A percentile compares a stretch with the other conserved stretches of the same genome.
phyloP scores from a whole-genome alignment of 495 filamentous ascomycete species.

The Aspergillus baeticus region DNA sequence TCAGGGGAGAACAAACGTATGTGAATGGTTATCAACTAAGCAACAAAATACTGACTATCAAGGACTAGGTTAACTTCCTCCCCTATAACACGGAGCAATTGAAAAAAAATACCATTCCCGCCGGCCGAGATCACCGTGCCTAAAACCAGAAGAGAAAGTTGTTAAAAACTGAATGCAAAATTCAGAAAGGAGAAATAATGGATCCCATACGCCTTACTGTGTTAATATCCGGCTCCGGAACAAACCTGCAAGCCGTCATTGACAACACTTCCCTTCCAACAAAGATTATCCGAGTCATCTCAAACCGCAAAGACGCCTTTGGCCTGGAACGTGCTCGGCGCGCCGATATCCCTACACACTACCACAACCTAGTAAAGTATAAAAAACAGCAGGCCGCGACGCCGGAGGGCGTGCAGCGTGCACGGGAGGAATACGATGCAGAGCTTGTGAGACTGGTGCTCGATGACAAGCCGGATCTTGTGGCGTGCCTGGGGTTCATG shows the following conservation, averaged over 20 bases:
- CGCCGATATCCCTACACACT: constrained; percentile 73
- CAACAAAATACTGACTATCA: not conserved
- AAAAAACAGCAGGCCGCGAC: constrained; percentile 50
- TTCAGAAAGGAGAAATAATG: constrained; percentile 25
- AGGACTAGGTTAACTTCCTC: not conserved
- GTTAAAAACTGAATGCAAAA: not conserved
- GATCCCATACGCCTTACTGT: constrained; percentile 52
- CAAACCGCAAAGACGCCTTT: constrained; percentile 77
- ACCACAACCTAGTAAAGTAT: constrained; percentile 81
- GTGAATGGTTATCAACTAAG: not conserved
- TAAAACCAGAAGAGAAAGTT: not conserved
- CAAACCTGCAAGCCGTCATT: constrained; percentile 90
- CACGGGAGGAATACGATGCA: constrained; percentile 72
- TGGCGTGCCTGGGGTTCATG: constrained; percentile 58
- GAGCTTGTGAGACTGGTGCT: constrained; percentile 74
- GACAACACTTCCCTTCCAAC: constrained; percentile 66
- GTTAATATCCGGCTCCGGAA: constrained; percentile 77
- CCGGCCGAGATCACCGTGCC: no score
- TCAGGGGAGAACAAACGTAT: not conserved
- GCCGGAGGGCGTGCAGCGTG: constrained; percentile 45
- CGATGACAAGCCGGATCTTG: constrained; percentile 64
- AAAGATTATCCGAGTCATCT: constrained; percentile 73
- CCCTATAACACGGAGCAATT: not conserved
- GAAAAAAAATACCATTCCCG: not conserved
- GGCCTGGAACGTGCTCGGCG: constrained; percentile 71